Evolutionary conservation across 2,329 filamentous ascomycete genomes (phyloP).

Genomic region (Alternaria panax): DNA sequence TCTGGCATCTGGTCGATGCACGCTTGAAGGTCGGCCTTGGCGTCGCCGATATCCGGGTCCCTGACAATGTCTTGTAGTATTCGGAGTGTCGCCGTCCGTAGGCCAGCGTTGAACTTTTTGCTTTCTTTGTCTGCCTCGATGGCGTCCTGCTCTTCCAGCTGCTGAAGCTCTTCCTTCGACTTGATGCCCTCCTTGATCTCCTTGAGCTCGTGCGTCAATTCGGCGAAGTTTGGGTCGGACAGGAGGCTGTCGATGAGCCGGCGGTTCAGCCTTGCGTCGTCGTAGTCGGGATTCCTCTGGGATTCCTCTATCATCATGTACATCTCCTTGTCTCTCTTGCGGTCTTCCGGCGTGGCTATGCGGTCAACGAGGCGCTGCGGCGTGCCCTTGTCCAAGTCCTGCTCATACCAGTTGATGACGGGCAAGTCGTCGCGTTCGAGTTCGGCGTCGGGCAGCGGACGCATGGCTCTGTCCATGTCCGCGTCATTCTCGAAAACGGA

Average conservation of each 20-base stretch:
- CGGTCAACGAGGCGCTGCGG: conserved; percentile 33
- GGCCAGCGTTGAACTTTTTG: conserved; percentile 23
- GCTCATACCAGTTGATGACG: conserved; percentile 40
- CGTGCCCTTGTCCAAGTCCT: conserved; percentile 34
- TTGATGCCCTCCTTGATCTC: conserved; percentile 36
- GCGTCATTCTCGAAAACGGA: conserved; percentile 13
- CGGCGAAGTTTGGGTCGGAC: conserved; percentile 38
- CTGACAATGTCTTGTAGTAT: conserved; percentile 36
- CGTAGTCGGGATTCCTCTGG: conserved; percentile 37
- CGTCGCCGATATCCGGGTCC: conserved; percentile 38
- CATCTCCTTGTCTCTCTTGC: conserved; percentile 31
- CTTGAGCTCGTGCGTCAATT: conserved; percentile 37
- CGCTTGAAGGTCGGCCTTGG: conserved; percentile 30
- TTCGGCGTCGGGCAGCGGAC: conserved; percentile 26
- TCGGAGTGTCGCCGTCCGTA: conserved; percentile 31
- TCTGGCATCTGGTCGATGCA: conserved; percentile 35
- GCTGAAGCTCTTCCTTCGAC: conserved; percentile 25
- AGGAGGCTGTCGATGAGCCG: conserved; percentile 41
- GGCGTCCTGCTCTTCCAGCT: conserved; percentile 16
- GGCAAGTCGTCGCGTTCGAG: conserved; percentile 33
- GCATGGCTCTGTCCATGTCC: conserved; percentile 15
- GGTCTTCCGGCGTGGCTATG: conserved; percentile 35
- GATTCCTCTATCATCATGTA: conserved; percentile 35
- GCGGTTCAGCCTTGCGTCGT: conserved; percentile 35
- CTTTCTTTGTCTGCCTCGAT: conserved; percentile 23